Evolutionary conservation across 2,329 filamentous ascomycete species (phyloP), one percentile per base, ranked within the genome.

Genomic region (Trichoderma atrobrunneum): DNA sequence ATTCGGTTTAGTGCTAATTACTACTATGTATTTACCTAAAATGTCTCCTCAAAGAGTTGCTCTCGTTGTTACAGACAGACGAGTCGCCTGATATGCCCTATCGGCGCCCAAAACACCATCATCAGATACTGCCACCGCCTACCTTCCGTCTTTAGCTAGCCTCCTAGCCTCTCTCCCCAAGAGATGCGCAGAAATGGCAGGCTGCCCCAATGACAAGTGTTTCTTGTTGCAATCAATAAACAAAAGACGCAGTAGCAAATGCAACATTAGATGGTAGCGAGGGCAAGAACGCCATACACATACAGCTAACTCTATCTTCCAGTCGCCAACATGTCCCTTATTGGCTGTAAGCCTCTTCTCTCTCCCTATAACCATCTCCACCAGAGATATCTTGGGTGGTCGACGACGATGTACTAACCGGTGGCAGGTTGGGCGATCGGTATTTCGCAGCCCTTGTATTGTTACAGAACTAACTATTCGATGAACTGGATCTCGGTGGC

Each of bases 131-230:
- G 61, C 61, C 24, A 30, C 30, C 51, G 21, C 56, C 30, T 60
- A 68, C 65, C 65, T 68, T 68, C 65, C 65, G 12, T 60, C 36
- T 57, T 60, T 11, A 68, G 65, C 65, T 68, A 68, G 64, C 24
- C 34, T 43, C 34, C 24, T 43, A 16, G 11, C 21, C 48, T 26
- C 24, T 43, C 16, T 36, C 54, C 28, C 51, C 21, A 36, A 32
- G 18, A 36, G 28, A 54, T 54, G n/a, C 21, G 18, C 21, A 24
- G 21, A 3, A 54, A 54, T 54, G 48, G 48, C 48, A 54, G 48
- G 48, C 34, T 26, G 32, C 12, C 18, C 18, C 14, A 60, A 32
- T 24, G 65, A 56, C n/a, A 43, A 34, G 36, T 12, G 56, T 36
- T 68, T 12, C 26, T n/a, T 48, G 65, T 11, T 32, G 34, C 54